Base-by-base conservation (phyloP, 768 basidiomycete genomes). In the Collybiopsis confluens region DNA sequence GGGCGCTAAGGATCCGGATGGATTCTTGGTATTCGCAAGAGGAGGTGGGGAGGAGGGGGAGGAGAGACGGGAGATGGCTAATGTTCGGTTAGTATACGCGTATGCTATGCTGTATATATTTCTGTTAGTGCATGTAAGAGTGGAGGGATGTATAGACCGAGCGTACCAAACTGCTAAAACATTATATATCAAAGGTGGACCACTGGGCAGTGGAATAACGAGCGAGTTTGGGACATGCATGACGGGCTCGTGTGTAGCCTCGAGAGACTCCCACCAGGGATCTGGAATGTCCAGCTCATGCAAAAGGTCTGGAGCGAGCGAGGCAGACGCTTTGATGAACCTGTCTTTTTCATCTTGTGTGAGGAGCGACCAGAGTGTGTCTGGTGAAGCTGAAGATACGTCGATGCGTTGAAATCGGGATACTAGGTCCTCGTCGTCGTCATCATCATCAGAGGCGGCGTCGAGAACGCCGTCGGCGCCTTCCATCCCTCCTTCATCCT, bases 181-280 rank as follows among this genome's bases (percentile, higher is more conserved):
- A 56, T 93, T 94, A 61, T 87, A 90, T 1, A 85, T 60, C 13
- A 92, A 68, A 0, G 77, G 65, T 4, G 75, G 69, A 1, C 73
- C 65, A 3, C 57, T 62, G 8, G 70, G 65, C 36, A 69, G 56
- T 18, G 72, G 69, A 42, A 70, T 72, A 2, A 81, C 55, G 61
- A 83, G 70, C 0, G 68, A 66, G 15, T 63, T 47, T 21, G 84
- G 83, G 16, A 86, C 65, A 6, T 51, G 38, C 56, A 86, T 78
- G n/a, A n/a, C n/a, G n/a, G n/a, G n/a, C n/a, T n/a, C n/a, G n/a
- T n/a, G n/a, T n/a, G n/a, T n/a, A 41, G 75, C 61, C 2, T 65
- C 54, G 21, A 83, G 84, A 44, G 64, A 68, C 52, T 83, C 77
- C 90, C 91, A 94, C 92, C 92, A 94, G 4, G 91, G 90, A 4